Base-by-base conservation (phyloP, 2,329 filamentous ascomycete genomes). In the Falciphora oryzae region DNA sequence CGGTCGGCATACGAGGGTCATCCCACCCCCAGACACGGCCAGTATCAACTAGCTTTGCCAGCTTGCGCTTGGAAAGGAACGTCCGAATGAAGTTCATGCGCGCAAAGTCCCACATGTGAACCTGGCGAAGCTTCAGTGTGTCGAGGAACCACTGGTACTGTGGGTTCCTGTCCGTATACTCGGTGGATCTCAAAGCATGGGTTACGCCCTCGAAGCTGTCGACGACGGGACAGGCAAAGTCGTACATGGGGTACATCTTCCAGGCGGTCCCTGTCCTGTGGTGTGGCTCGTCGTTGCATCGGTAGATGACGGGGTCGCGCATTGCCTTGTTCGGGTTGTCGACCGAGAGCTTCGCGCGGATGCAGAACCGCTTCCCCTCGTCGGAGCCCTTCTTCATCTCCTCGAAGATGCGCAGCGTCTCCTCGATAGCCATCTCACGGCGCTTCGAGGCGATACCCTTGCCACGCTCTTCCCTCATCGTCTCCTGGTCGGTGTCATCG, bases 291-390 rank as follows among this genome's bases (percentile, higher is more conserved):
- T 82, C 81, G 66, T 97, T 85, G 31, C 93, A 97, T 69, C 95
- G 89, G 83, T 97, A 98, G 76, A 99, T 96, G 77, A 98, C 93
- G 16, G 95, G 95, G 76, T 99, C 95, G 69, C 95, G 86, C 85
- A 98, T 89, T 63, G 95, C 92, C 79, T 96, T 96, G 82, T 99
- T 98, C 69, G 90, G 90, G 78, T 95, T 90, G 76, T 96, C 91
- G 70, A 91, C 86, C 1, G 92, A 94, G 71, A 98, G 91, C 83
- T 96, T 97, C 65, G 95, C 95, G 66, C 95, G 90, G 69, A 99
- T 96, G 79, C 92, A 97, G 87, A 94, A 93, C 73, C 84, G 87
- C 61, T 87, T 78, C 66, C 95, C 95, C 75, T 93, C 88, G 61
- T 89, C 85, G 3, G 87, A 89, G 59, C 90, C 93, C 65, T 85